phyloP scores from a whole-genome alignment of 805 yeast genomes.

The Suhomyces faveliae region DNA sequence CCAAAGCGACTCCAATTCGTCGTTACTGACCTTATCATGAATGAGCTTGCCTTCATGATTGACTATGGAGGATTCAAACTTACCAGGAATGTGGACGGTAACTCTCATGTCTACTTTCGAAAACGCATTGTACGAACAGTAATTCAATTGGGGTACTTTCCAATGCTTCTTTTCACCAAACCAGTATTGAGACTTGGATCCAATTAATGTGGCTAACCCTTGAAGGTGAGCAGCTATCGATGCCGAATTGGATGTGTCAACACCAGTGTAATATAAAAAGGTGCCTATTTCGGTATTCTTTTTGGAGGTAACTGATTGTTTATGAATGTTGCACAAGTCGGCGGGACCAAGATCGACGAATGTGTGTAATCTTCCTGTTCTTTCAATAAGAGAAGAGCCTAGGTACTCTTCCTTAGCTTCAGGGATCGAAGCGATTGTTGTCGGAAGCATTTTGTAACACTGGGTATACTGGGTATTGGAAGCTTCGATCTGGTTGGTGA shows the following conservation, averaged over 20 bases:
- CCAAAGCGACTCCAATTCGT: slow-evolving; percentile 55
- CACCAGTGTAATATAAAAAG: slow-evolving; percentile 70
- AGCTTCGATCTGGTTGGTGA: slow-evolving; percentile 1
- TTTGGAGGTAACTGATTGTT: slow-evolving; percentile 40
- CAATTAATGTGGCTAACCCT: slow-evolving; percentile 61
- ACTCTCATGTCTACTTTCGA: slow-evolving; percentile 68
- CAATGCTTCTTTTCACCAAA: slow-evolving; percentile 71
- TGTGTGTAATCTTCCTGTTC: slow-evolving; percentile 57
- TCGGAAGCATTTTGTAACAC: slow-evolving; percentile 26
- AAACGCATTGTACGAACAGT: slow-evolving; percentile 62
- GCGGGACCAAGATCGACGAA: slow-evolving; percentile 74
- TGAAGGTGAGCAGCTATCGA: slow-evolving; percentile 75
- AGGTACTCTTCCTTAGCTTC: slow-evolving; percentile 56
- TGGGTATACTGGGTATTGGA: neutral
- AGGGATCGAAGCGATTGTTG: slow-evolving; percentile 63
- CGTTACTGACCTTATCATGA: slow-evolving; percentile 46
- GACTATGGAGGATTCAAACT: slow-evolving; percentile 55
- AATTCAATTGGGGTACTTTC: slow-evolving; percentile 70
- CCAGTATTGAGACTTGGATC: slow-evolving; percentile 66
- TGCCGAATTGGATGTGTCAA: slow-evolving; percentile 73
- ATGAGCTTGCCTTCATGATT: slow-evolving; percentile 52
- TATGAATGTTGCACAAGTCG: slow-evolving; percentile 55
- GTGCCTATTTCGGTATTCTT: slow-evolving; percentile 58
- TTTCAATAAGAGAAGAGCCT: slow-evolving; percentile 60
- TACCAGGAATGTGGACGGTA: slow-evolving; percentile 73